Evolutionary conservation across 164 flowering plant genomes (phyloP).

Genomic region (Vitis amurensis): DNA sequence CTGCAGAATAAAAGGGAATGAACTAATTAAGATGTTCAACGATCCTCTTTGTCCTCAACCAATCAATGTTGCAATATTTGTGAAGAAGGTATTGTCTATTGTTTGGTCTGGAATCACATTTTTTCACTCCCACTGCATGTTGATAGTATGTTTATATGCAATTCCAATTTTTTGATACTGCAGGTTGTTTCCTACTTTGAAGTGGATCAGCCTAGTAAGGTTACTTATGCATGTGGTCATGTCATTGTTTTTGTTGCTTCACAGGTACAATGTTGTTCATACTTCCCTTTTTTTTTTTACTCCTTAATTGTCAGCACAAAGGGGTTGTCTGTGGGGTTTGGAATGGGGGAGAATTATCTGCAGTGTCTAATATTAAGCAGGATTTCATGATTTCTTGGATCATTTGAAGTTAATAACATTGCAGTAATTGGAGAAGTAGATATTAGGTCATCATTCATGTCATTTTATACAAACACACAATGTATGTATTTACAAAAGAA

Average conservation of each 20-base stretch:
- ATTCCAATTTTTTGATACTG: constrained; percentile 13
- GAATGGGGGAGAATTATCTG: no score
- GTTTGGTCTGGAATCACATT: constrained; percentile 1
- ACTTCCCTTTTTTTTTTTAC: not conserved
- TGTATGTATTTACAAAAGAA: no score
- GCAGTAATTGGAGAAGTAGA: no score
- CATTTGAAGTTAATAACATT: no score
- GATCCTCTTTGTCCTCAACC: constrained; percentile 67
- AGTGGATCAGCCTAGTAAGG: constrained; percentile 23
- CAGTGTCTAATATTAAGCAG: no score
- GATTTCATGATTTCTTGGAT: no score
- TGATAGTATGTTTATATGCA: not conserved
- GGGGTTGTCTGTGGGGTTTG: no score
- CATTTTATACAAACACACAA: no score
- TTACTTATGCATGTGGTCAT: constrained; percentile 64
- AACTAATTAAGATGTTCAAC: constrained; percentile 51
- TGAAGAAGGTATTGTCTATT: constrained; percentile 61
- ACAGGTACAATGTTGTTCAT: constrained; percentile 41
- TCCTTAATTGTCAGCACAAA: not conserved
- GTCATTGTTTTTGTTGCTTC: constrained; percentile 75
- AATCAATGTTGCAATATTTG: constrained; percentile 62
- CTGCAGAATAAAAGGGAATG: constrained; percentile 67
- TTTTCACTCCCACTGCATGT: not conserved
- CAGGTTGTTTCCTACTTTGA: constrained; percentile 69
- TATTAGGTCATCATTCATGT: no score